Base-by-base conservation (phyloP, 2,329 filamentous ascomycete genomes). In the Penicillium olsonii region DNA sequence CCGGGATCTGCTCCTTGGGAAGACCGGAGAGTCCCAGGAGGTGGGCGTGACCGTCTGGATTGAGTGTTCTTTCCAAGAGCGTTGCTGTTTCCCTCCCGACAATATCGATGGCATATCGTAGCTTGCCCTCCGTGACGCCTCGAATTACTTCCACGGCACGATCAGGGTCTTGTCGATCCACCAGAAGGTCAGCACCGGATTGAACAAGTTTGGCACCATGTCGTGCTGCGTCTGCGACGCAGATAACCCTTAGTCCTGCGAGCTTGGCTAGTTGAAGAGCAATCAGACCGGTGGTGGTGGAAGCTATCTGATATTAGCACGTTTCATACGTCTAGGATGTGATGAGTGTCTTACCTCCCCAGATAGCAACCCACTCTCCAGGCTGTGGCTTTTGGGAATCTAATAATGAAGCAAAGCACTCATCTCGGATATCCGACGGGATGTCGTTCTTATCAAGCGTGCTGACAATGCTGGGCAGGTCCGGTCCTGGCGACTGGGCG, bases 351-450 rank as follows among this genome's bases (percentile, higher is more conserved):
- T 62, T 57, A 76, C 83, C 87, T 48, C 87, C 87, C 87, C 87
- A 91, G 39, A 91, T 82, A 1, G 82, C 83, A 33, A 91, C 70
- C 81, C 85, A 90, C 52, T 91, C 87, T 0, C 84, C 86, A 0
- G 69, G 58, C 35, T 74, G 73, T 1, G 84, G 79, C 8, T 84
- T 73, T 54, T 88, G 84, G 0, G 66, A 60, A 1, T 71, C 61
- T 0, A 64, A 55, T 5, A 87, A 81, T 0, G 78, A 77, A 0
- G 76, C 65, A n/a, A 87, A 75, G 48, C 84, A 85, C 63, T 90
- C 87, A 4, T 75, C 64, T 2, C 77, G 69, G 6, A 90, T 80
- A 61, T 91, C 87, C 3, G 69, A 56, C 0, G 87, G 81, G 2
- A 90, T 71, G 0, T 64, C 56, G 0, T 79, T 71, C 0, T 71